These are phyloP conservation scores for Cadophora luteo-olivacea DNA, from an alignment of 2,329 filamentous ascomycete species.

Conservation along the genomic window DNA sequence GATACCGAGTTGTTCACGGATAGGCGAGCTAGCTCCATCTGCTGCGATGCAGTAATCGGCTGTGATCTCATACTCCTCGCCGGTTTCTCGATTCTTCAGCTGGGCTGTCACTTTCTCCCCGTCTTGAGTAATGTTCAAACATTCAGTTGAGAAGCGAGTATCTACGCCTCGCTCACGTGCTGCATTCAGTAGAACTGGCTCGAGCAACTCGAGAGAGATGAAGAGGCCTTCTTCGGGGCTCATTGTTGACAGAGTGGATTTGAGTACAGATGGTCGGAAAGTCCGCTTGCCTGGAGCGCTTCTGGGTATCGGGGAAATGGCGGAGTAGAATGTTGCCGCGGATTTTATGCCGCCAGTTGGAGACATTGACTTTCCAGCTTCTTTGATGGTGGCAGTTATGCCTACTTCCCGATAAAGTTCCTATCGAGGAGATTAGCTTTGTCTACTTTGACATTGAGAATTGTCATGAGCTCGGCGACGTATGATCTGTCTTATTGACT, in stretches of 20 bases:
- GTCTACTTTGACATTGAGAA: too few relatives aligned
- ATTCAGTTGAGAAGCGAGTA: constrained; percentile 45
- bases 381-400: constrained; percentile 36
- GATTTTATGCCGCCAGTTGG: constrained; percentile 34
- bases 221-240: neutral
- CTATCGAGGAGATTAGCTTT: neutral
- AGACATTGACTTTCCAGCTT: constrained; percentile 34
- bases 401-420: constrained; percentile 46
- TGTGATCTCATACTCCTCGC: constrained; percentile 31
- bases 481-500: too few relatives aligned
- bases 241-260: neutral
- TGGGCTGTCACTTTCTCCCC: constrained; percentile 40
- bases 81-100: constrained; percentile 30
- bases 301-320: constrained; percentile 27
- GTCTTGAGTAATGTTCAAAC: constrained; percentile 37
- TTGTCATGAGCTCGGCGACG: too few relatives aligned
- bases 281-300: neutral
- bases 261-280: constrained; percentile 9
- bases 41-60: constrained; percentile 49
- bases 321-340: constrained; percentile 30
- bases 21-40: constrained; percentile 45
- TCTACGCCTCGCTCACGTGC: constrained; percentile 47
- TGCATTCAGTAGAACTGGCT: constrained; percentile 46
- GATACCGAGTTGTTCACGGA: constrained; percentile 43
- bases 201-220: constrained; percentile 47